Conservation (phyloP, 495 filamentous ascomycete species). For the Evernia prunastri region DNA sequence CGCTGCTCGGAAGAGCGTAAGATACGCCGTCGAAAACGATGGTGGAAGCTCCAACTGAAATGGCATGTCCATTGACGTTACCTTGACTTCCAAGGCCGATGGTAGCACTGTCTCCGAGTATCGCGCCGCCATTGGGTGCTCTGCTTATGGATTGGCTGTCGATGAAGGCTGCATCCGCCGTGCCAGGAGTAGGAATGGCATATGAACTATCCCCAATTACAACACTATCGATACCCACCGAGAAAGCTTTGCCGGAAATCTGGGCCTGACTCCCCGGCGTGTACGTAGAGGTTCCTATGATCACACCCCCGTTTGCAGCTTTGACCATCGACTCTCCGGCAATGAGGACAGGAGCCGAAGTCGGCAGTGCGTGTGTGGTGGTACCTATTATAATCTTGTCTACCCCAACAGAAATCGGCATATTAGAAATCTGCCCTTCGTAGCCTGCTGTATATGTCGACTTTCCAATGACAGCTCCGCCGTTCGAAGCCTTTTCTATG, state of each 20-base stretch:
- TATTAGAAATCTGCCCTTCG: background rate
- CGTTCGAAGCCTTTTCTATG: background rate
- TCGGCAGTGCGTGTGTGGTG: slow-evolving; percentile 6
- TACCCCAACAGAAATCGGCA: background rate
- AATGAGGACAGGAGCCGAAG: background rate
- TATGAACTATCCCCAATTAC: background rate
- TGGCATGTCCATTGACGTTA: background rate
- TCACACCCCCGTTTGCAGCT: slow-evolving; percentile 4
- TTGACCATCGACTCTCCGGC: background rate
- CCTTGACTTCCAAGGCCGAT: slow-evolving; percentile 1
- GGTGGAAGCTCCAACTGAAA: background rate
- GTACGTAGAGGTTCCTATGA: slow-evolving; percentile 10
- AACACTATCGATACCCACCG: background rate
- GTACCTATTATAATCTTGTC: slow-evolving; percentile 1
- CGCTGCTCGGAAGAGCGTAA: slow-evolving; percentile 4
- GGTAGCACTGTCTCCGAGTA: background rate
- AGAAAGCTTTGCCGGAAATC: background rate
- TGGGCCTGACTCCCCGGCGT: slow-evolving; percentile 3
- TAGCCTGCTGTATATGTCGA: background rate
- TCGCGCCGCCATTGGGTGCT: background rate
- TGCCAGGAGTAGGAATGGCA: background rate
- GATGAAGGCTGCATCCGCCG: background rate
- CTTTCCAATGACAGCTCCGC: background rate
- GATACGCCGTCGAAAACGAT: slow-evolving; percentile 1
- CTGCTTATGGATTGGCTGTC: background rate